A percentile compares a stretch with the other conserved stretches of the same genome.
These are phyloP conservation scores for Xerocomellus amylosporus DNA, from an alignment of 768 basidiomycete species.

Conservation along the genomic window DNA sequence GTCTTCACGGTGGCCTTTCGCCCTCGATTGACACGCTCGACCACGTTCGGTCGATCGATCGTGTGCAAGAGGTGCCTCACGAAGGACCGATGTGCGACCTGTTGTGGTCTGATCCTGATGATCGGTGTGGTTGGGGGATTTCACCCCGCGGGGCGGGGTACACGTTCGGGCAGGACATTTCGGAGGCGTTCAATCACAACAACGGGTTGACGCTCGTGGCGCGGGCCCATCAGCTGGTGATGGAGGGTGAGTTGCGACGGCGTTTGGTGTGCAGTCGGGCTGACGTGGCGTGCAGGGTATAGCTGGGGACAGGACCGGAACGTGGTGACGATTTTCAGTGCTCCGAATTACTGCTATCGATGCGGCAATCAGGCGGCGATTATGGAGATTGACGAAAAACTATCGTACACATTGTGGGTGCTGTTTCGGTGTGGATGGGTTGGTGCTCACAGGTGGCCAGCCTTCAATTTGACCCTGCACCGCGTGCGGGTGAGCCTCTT, in stretches of 20 bases:
- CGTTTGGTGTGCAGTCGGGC: slow-evolving; percentile 1
- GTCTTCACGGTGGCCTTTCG: slow-evolving; percentile 94
- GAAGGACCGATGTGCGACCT: slow-evolving; percentile 99
- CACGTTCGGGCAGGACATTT: slow-evolving; percentile 99
- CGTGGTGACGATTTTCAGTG: slow-evolving; percentile 99
- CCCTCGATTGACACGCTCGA: slow-evolving; percentile 99
- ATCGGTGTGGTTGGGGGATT: slow-evolving; percentile 99
- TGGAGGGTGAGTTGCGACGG: slow-evolving; percentile 72
- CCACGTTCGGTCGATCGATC: slow-evolving; percentile 97
- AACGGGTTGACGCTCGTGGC: slow-evolving; percentile 96
- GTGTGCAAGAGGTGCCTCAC: slow-evolving; percentile 98
- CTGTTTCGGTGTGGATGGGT: background rate
- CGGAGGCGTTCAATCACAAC: slow-evolving; percentile 99
- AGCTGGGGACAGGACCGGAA: slow-evolving; percentile 99
- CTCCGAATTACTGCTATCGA: slow-evolving; percentile 99
- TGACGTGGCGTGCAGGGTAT: slow-evolving; percentile 50
- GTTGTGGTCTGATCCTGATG: slow-evolving; percentile 99
- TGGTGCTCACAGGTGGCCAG: slow-evolving; percentile 41
- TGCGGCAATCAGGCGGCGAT: slow-evolving; percentile 99
- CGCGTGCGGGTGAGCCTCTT: slow-evolving; percentile 96
- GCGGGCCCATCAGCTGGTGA: slow-evolving; percentile 91
- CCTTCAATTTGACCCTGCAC: slow-evolving; percentile 99
- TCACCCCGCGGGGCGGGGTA: slow-evolving; percentile 98
- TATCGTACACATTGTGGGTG: slow-evolving; percentile 90
- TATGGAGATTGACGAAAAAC: slow-evolving; percentile 99